Percentiles rank a stretch among this genome's conserved stretches.
These are phyloP conservation scores for Xylariaceae sp. DNA, from an alignment of 2,329 filamentous ascomycete species.

Conservation along the genomic window DNA sequence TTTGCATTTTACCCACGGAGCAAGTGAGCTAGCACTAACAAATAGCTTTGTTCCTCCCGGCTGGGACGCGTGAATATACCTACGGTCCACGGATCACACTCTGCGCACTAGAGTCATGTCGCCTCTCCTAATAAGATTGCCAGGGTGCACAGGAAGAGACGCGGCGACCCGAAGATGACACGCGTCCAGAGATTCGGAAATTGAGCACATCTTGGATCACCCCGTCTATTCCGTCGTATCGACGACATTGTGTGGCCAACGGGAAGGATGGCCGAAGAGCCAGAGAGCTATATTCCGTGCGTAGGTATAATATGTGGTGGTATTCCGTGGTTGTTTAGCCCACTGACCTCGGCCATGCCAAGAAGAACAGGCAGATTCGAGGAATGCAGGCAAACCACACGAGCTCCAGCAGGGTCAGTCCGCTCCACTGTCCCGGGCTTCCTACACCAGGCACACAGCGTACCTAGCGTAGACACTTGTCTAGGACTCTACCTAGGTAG, in stretches of 20 bases:
- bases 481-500: no score
- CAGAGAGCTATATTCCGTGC: neutral
- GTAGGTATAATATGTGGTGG: neutral
- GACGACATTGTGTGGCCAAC: neutral
- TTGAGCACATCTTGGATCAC: neutral
- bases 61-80: neutral
- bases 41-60: neutral
- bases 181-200: neutral
- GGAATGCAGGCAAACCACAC: neutral
- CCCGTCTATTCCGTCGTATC: neutral
- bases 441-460: neutral
- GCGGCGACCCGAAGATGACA: slow-evolving; percentile 7
- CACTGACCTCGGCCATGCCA: neutral
- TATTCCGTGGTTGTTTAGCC: neutral
- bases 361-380: neutral
- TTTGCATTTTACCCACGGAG: no score
- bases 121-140: slow-evolving; percentile 8
- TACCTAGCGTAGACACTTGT: neutral
- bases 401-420: neutral
- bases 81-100: neutral
- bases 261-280: neutral
- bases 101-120: neutral
- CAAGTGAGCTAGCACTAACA: no score
- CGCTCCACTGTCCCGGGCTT: neutral
- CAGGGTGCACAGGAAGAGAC: slow-evolving; percentile 9